Conservation (phyloP, 805 yeast genomes). For the Blastobotrys parvus region DNA sequence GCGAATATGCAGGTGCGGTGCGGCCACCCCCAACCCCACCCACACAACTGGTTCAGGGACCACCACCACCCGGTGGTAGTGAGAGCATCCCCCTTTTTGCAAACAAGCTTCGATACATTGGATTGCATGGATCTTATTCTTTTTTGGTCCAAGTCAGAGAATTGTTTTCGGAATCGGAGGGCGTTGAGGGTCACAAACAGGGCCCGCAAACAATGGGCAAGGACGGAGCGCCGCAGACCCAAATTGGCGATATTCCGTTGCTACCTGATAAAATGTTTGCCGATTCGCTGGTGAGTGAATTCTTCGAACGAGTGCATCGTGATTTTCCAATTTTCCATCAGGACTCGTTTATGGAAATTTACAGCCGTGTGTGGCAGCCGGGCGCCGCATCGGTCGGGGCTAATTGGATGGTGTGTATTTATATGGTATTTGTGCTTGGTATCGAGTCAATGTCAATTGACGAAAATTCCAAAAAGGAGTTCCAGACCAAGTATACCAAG, state of each 20-base stretch:
- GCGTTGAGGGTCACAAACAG: neutral
- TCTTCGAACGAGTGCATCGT: neutral
- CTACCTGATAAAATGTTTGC: slow-evolving; percentile 3
- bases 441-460: neutral
- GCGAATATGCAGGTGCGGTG: too few species aligned
- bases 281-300: neutral
- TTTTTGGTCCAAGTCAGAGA: slow-evolving; percentile 3
- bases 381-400: neutral
- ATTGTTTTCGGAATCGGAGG: neutral
- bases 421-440: slow-evolving; percentile 2
- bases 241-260: neutral
- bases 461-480: neutral
- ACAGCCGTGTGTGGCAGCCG: slow-evolving; percentile 1
- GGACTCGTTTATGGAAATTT: neutral
- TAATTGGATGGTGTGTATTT: slow-evolving; percentile 4
- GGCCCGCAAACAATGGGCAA: slow-evolving; percentile 6
- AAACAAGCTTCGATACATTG: slow-evolving; percentile 3
- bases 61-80: too few species aligned
- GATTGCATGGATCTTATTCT: slow-evolving; percentile 4
- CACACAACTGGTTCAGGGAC: too few species aligned
- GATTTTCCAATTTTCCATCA: slow-evolving; percentile 3
- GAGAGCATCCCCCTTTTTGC: neutral
- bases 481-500: neutral
- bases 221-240: neutral
- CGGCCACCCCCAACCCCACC: too few species aligned